Conservation (phyloP, 2,329 filamentous ascomycete genomes). For the Sordariomycetes sp. region DNA sequence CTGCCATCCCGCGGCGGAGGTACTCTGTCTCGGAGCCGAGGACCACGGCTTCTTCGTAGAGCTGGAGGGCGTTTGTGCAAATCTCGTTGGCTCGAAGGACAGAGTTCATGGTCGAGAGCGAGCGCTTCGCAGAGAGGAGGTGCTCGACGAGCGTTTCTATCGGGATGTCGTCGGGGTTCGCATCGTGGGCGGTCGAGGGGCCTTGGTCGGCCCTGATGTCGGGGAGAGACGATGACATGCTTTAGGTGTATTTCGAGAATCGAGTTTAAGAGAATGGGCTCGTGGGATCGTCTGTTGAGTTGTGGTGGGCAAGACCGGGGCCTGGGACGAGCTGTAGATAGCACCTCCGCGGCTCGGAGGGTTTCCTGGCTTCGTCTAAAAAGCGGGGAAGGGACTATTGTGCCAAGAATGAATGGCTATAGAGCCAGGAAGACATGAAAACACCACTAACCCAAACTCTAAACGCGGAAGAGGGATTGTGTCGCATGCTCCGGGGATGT, state of each 20-base stretch:
- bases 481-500: not conserved
- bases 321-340: too few species aligned
- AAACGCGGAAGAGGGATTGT: too few species aligned
- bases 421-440: too few species aligned
- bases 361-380: too few species aligned
- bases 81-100: slow-evolving; percentile 84
- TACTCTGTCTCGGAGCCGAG: slow-evolving; percentile 62
- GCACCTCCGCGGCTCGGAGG: too few species aligned
- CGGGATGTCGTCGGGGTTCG: not conserved
- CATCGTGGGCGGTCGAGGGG: not conserved
- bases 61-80: slow-evolving; percentile 61
- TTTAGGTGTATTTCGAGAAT: not conserved
- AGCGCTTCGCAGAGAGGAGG: slow-evolving; percentile 78
- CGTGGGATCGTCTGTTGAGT: not conserved
- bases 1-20: slow-evolving; percentile 48
- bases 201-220: not conserved
- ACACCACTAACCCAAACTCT: too few species aligned
- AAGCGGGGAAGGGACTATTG: too few species aligned
- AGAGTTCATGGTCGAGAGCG: slow-evolving; percentile 70
- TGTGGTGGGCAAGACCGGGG: not conserved
- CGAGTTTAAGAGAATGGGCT: not conserved
- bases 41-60: slow-evolving; percentile 70
- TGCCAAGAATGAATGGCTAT: too few species aligned
- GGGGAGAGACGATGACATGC: not conserved
- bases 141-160: slow-evolving; percentile 68